A percentile compares a stretch with the other conserved stretches of the same genome.
Conservation (phyloP, 2,329 filamentous ascomycete genomes). For the Didymella lethalis region DNA sequence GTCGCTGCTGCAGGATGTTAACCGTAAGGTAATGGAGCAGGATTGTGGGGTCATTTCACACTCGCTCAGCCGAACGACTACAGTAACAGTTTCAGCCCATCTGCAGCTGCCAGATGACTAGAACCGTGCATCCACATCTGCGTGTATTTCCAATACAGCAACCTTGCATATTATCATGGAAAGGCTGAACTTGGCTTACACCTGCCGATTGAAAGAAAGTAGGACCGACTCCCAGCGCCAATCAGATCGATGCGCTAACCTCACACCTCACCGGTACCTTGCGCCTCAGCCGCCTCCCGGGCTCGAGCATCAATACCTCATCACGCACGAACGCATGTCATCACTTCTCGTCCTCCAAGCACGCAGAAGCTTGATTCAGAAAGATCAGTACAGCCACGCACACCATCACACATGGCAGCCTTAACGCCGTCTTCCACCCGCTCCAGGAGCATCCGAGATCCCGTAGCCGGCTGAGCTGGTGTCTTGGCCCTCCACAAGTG, state of each 20-base stretch:
- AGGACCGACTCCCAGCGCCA: not conserved
- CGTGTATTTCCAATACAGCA: not conserved
- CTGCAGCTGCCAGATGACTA: too few relatives aligned
- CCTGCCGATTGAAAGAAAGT: not conserved
- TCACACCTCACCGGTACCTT: not conserved
- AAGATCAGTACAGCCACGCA: conserved; percentile 3
- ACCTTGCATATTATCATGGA: not conserved
- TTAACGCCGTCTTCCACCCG: not conserved
- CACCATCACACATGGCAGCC: not conserved
- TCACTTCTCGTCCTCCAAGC: not conserved
- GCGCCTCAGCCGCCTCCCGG: conserved; percentile 5
- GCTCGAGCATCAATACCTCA: conserved; percentile 5
- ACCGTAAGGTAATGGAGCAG: too few relatives aligned
- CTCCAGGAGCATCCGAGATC: conserved; percentile 7
- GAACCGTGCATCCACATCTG: too few relatives aligned
- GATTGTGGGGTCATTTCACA: too few relatives aligned
- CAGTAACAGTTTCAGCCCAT: too few relatives aligned
- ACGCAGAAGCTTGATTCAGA: not conserved
- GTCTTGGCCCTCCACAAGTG: conserved; percentile 21
- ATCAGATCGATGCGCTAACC: conserved; percentile 1
- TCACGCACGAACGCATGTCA: not conserved
- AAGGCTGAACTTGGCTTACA: conserved; percentile 1
- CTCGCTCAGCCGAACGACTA: too few relatives aligned
- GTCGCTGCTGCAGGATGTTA: too few relatives aligned
- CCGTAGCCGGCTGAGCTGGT: conserved; percentile 15